A percentile compares a stretch with the other conserved stretches of the same genome.
Conservation (phyloP, 1,139 yeast species). For the Geotrichum histeridarum region DNA sequence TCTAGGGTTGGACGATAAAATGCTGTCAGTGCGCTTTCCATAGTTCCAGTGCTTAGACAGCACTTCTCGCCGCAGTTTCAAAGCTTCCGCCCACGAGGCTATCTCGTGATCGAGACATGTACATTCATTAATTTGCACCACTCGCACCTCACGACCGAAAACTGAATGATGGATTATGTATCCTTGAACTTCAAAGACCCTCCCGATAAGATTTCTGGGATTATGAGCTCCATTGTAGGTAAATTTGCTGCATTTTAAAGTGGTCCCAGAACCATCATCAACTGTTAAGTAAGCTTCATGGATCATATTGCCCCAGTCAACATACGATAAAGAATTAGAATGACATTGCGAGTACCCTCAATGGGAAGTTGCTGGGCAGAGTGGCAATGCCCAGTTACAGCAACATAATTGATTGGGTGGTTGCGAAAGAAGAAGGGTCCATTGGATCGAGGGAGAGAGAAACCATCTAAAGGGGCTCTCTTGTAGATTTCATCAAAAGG, state of each 20-base stretch:
- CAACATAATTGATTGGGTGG: slow-evolving; percentile 31
- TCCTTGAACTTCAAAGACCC: slow-evolving; percentile 23
- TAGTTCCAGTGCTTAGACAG: slow-evolving; percentile 24
- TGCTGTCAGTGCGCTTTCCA: not conserved
- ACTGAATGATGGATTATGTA: slow-evolving; percentile 15
- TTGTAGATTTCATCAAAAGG: slow-evolving; percentile 20
- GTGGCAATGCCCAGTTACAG: slow-evolving; percentile 26
- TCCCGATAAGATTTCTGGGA: not conserved
- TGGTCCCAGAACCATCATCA: slow-evolving; percentile 11
- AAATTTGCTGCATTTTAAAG: slow-evolving; percentile 15
- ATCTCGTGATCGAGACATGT: slow-evolving; percentile 15
- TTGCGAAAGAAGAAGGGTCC: slow-evolving; percentile 29
- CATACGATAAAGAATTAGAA: slow-evolving; percentile 7
- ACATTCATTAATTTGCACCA: slow-evolving; percentile 13
- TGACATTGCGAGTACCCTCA: slow-evolving; percentile 11
- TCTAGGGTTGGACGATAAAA: not conserved
- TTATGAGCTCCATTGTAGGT: slow-evolving; percentile 8
- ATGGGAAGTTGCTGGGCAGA: slow-evolving; percentile 8
- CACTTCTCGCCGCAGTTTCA: slow-evolving; percentile 20
- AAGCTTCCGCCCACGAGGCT: slow-evolving; percentile 20
- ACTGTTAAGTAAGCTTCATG: slow-evolving; percentile 9
- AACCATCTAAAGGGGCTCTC: slow-evolving; percentile 10
- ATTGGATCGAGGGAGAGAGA: slow-evolving; percentile 7
- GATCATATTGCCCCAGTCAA: slow-evolving; percentile 23
- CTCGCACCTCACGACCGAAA: slow-evolving; percentile 21